These are phyloP conservation scores for Henckelia pumila DNA, from an alignment of 257 asterid species.

Conservation along the genomic window DNA sequence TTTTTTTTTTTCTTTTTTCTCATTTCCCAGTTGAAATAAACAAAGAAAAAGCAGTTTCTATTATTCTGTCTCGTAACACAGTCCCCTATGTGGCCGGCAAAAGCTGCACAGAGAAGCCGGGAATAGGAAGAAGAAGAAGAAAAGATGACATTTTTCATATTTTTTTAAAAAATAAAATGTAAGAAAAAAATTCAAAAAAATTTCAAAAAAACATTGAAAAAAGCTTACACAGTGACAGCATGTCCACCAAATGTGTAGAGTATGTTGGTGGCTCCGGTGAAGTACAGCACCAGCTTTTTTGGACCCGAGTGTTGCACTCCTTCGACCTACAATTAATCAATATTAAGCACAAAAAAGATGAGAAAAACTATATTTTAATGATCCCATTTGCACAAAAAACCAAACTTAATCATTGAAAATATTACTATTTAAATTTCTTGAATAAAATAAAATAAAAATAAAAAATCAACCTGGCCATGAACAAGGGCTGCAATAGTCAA, in stretches of 20 bases:
- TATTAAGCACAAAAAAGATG: not conserved
- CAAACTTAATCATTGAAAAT: not conserved
- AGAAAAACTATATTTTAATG: not conserved
- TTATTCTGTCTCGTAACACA: constrained; percentile 43
- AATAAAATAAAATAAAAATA: too few species aligned
- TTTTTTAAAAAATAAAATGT: not conserved
- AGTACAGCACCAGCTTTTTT: constrained; percentile 63
- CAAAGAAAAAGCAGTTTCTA: constrained; percentile 25
- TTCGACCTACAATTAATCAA: constrained; percentile 43
- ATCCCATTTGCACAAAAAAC: not conserved
- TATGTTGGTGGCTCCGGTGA: constrained; percentile 97
- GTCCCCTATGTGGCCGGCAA: constrained; percentile 62
- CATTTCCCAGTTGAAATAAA: constrained; percentile 17
- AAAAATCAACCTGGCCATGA: constrained; percentile 76
- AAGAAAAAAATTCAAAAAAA: not conserved
- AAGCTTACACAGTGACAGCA: constrained; percentile 94
- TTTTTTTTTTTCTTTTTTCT: not conserved
- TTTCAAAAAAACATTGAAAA: not conserved
- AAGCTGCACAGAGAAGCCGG: constrained; percentile 66
- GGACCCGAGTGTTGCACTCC: constrained; percentile 82
- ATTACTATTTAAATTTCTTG: not conserved
- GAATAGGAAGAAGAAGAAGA: constrained; percentile 26
- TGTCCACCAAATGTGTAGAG: constrained; percentile 97
- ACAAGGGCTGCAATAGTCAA: constrained; percentile 65
- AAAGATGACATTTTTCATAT: not conserved